Evolutionary conservation across 2,329 filamentous ascomycete species (phyloP), one percentile per base, ranked within the genome.

Genomic region (Ceratocystis eucalypticola): DNA sequence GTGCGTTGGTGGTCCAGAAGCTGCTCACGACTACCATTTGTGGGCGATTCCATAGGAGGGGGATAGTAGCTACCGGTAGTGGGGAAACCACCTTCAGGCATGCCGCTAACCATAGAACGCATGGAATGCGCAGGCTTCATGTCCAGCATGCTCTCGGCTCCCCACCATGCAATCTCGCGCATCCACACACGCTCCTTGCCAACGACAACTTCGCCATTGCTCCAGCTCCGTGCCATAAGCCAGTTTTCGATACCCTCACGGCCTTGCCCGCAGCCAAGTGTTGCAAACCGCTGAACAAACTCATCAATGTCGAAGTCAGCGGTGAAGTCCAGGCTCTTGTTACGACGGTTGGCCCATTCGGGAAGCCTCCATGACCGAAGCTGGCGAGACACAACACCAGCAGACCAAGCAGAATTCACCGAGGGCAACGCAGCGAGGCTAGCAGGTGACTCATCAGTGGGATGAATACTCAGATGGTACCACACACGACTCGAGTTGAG

Each of bases 291-390:
- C 71, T 87, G 85, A 22, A 86, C 83, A 71, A 99, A 97, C 74
- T 99, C 94, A 17, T 96, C 90, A 4, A 92, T 79, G 72, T 99
- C 94, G 71, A 97, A 99, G 72, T 99, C 94, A 1, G 92, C 91
- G 0, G 94, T 99, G 75, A 96, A 99, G 74, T 99, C 94, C 1
- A 97, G 84, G 71, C 88, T 86, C 74, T 90, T 91, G 74, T 92
- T 95, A 62, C 94, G 85, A 66, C 93, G 86, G 73, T 97, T 99
- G 1, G 92, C 90, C 94, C 94, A 99, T 75, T 99, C 94, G 0
- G 94, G 88, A 17, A 99, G 80, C 72, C 94, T 85, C 93, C 94
- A 99, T 2, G 91, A 84, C 20, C 94, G 89, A 20, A 99, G 83
- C 75, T 99, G 94, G 67, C 91, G 87, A 1, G 94, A 99, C 0